Conservation (phyloP, 1,139 yeast genomes). For the Protomyces inouyei region DNA sequence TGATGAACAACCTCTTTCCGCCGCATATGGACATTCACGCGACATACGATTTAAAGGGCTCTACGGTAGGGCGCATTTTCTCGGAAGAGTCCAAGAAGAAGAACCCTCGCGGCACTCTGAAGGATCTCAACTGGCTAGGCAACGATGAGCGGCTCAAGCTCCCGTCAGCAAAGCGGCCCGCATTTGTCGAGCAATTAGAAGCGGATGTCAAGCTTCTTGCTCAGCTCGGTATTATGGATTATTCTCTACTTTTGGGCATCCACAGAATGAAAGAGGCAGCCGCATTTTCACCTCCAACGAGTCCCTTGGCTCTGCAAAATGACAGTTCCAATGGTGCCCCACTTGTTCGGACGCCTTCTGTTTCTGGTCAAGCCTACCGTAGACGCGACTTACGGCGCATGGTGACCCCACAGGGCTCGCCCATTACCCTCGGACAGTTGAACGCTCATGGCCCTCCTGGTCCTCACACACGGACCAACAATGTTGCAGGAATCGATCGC, state of each 20-base stretch:
- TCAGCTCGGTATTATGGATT: conserved; percentile 72
- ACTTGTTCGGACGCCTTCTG: conserved; percentile 41
- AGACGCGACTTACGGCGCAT: conserved; percentile 30
- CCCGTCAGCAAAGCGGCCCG: conserved; percentile 62
- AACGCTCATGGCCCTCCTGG: background rate
- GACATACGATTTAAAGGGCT: conserved; percentile 89
- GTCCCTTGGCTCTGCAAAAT: conserved; percentile 38
- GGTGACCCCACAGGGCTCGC: conserved; percentile 31
- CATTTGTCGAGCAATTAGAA: conserved; percentile 63
- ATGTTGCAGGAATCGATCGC: background rate
- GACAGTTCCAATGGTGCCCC: conserved; percentile 9
- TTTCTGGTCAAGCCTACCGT: conserved; percentile 38
- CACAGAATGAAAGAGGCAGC: conserved; percentile 52
- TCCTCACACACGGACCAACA: background rate
- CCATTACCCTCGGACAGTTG: conserved; percentile 29
- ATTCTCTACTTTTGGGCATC: conserved; percentile 79
- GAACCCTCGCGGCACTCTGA: conserved; percentile 48
- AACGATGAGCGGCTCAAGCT: conserved; percentile 57
- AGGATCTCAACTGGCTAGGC: conserved; percentile 85
- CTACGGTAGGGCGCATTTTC: conserved; percentile 69
- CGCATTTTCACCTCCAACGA: background rate
- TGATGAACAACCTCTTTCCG: conserved; percentile 96
- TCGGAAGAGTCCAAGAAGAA: conserved; percentile 34
- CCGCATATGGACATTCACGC: conserved; percentile 84
- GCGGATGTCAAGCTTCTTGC: conserved; percentile 65